Evolutionary conservation across 768 basidiomycete genomes (phyloP).

Genomic region (Pleurotus tuoliensis): DNA sequence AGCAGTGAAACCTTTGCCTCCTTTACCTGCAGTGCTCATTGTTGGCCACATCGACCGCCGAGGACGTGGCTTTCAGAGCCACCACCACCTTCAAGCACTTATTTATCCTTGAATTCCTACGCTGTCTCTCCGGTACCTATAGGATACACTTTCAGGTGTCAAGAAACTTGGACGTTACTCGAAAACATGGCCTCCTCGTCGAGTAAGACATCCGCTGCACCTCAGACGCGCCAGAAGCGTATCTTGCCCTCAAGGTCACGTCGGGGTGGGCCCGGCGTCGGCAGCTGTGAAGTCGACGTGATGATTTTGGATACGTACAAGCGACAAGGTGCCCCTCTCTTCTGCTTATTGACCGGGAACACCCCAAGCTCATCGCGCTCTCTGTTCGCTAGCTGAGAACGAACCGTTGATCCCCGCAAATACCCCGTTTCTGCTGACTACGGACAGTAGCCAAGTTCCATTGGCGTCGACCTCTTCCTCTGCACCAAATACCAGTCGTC

Average conservation of each 20-base stretch:
- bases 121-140: too few relatives aligned
- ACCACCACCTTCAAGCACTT: too few relatives aligned
- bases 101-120: too few relatives aligned
- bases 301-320: slow-evolving; percentile 82
- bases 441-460: slow-evolving; percentile 52
- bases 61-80: not conserved
- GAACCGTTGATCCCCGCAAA: slow-evolving; percentile 66
- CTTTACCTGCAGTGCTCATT: not conserved
- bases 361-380: not conserved
- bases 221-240: slow-evolving; percentile 61
- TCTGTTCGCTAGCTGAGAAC: slow-evolving; percentile 52
- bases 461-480: slow-evolving; percentile 32
- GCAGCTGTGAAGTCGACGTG: slow-evolving; percentile 73
- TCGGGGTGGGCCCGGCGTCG: slow-evolving; percentile 77
- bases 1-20: not conserved
- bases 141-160: not conserved
- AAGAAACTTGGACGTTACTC: not conserved
- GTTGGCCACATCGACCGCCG: slow-evolving; percentile 4
- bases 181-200: slow-evolving; percentile 34
- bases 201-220: slow-evolving; percentile 26
- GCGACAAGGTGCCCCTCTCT: slow-evolving; percentile 58
- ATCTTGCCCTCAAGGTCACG: slow-evolving; percentile 79
- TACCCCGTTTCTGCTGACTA: slow-evolving; percentile 70
- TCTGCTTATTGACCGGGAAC: slow-evolving; percentile 5
- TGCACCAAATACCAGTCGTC: slow-evolving; percentile 11